Evolutionary conservation across 768 basidiomycete species (phyloP).

Genomic region (Collybia nuda): DNA sequence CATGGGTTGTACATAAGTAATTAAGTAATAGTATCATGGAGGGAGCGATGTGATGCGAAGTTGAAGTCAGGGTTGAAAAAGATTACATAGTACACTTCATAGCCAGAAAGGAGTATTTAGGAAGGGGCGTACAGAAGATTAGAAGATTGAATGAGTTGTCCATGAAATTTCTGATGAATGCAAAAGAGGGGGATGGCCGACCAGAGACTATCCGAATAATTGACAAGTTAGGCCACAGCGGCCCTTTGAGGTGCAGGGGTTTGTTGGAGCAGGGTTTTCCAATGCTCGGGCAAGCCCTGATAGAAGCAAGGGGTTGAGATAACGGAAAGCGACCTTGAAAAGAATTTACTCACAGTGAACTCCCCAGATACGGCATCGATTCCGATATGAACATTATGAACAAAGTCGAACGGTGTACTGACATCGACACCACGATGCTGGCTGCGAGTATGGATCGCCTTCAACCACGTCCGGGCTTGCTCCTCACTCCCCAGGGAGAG

Average conservation of each 20-base stretch:
- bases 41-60: too few species aligned
- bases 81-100: too few species aligned
- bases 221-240: neutral
- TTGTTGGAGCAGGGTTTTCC: conserved; percentile 15
- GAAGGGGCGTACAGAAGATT: too few species aligned
- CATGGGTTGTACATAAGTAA: too few species aligned
- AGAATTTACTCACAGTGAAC: conserved; percentile 17
- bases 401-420: conserved; percentile 30
- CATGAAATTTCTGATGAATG: neutral
- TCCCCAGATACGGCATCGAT: conserved; percentile 27
- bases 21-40: too few species aligned
- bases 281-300: conserved; percentile 23
- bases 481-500: conserved; percentile 26
- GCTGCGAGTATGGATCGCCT: conserved; percentile 28
- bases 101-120: too few species aligned
- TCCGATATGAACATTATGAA: conserved; percentile 31
- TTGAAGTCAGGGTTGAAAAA: too few species aligned
- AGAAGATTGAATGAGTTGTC: neutral
- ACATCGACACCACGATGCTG: conserved; percentile 17
- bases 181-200: neutral
- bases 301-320: neutral
- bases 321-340: neutral
- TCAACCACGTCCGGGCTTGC: conserved; percentile 29
- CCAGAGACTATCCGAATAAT: neutral
- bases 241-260: neutral